phyloP scores from a whole-genome alignment of 495 filamentous ascomycete species.

The Pseudoneurospora amorphoporcata region DNA sequence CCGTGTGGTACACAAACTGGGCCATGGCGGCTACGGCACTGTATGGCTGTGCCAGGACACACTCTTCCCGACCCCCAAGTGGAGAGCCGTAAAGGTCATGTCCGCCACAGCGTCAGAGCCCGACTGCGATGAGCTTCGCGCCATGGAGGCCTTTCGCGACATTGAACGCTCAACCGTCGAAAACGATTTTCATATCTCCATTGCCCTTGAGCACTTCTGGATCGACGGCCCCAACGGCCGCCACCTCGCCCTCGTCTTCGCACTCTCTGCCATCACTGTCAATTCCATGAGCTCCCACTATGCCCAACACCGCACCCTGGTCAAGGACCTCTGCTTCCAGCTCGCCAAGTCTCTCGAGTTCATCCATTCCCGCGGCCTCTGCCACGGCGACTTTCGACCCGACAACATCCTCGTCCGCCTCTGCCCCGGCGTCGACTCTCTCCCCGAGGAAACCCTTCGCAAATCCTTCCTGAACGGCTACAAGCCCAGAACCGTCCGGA shows the following conservation, averaged over 20 bases:
- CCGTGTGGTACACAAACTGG: constrained; percentile 44
- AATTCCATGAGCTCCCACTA: background rate
- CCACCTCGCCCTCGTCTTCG: constrained; percentile 26
- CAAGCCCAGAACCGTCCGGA: background rate
- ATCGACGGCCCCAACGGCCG: constrained; percentile 28
- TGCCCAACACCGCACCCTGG: background rate
- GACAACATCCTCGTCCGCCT: constrained; percentile 16
- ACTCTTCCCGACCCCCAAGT: constrained; percentile 1
- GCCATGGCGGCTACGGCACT: constrained; percentile 37
- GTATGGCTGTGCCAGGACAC: constrained; percentile 46
- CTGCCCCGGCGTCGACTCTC: constrained; percentile 11
- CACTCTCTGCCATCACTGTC: background rate
- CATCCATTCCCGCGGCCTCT: constrained; percentile 12
- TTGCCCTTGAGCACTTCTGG: constrained; percentile 23
- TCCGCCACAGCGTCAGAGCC: constrained; percentile 2
- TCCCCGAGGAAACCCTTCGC: constrained; percentile 5
- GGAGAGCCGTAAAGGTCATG: constrained; percentile 20
- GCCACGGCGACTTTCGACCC: constrained; percentile 20
- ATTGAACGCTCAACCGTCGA: background rate
- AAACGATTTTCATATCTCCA: constrained; percentile 2
- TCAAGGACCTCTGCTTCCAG: constrained; percentile 18
- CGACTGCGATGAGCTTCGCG: constrained; percentile 8
- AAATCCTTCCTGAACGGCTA: background rate
- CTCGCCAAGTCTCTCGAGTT: constrained; percentile 10
- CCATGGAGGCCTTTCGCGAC: constrained; percentile 2